phyloP scores from a whole-genome alignment of 23 red algal species.

The Agarophyton chilense region DNA sequence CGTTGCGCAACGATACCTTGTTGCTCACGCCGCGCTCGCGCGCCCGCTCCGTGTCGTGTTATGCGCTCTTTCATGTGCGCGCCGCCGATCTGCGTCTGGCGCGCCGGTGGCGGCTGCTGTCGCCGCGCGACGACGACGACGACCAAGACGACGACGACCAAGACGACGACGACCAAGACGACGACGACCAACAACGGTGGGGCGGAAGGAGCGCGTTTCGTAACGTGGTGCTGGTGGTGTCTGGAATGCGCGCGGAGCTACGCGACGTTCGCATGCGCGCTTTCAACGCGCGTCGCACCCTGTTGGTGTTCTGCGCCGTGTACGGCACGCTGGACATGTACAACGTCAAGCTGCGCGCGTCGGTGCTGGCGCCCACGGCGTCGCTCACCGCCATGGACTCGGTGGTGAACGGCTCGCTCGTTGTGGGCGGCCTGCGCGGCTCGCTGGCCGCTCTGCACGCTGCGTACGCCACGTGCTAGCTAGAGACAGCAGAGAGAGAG shows the following conservation, averaged over 20 bases:
- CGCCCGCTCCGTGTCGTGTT: constrained; percentile 1
- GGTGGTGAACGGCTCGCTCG: constrained; percentile 50
- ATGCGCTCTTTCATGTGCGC: constrained; percentile 13
- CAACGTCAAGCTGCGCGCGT: constrained; percentile 43
- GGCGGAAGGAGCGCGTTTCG: background rate
- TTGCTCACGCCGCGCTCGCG: background rate
- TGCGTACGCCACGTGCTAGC: constrained; percentile 50
- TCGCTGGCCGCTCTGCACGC: constrained; percentile 45
- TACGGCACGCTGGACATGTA: constrained; percentile 38
- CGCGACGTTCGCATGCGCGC: constrained; percentile 44
- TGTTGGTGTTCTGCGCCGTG: constrained; percentile 59
- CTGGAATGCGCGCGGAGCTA: constrained; percentile 13
- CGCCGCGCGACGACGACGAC: too few species aligned
- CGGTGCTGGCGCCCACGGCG: constrained; percentile 57
- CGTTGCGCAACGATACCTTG: constrained; percentile 13
- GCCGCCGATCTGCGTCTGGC: constrained; percentile 47
- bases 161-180: too few species aligned
- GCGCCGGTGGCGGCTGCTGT: background rate
- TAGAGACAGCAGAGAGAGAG: too few species aligned
- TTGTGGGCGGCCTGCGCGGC: constrained; percentile 57
- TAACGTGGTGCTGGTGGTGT: constrained; percentile 54
- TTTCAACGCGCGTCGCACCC: constrained; percentile 51
- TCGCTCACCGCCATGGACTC: constrained; percentile 37
- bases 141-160: too few species aligned
- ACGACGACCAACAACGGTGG: too few species aligned